These are phyloP conservation scores for Fusarium sp. DNA, from an alignment of 2,329 filamentous ascomycete genomes.

Conservation along the genomic window DNA sequence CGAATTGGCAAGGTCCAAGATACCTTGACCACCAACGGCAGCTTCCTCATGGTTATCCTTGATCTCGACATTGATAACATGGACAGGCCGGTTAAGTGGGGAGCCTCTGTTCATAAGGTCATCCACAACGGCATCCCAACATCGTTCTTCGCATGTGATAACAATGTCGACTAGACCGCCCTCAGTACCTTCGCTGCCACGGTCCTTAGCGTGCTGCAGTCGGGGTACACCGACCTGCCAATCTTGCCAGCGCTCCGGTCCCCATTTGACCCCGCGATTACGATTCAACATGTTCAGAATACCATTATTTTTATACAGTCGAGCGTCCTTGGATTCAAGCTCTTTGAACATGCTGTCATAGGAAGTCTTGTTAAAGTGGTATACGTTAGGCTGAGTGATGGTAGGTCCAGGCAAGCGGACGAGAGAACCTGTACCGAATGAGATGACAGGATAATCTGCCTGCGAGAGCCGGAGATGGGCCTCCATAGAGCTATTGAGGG, in stretches of 20 bases:
- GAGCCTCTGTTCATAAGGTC: slow-evolving; percentile 88
- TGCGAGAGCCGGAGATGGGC: slow-evolving; percentile 93
- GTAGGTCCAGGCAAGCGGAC: slow-evolving; percentile 92
- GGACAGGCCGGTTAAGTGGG: slow-evolving; percentile 90
- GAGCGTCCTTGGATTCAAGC: slow-evolving; percentile 84
- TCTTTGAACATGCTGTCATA: slow-evolving; percentile 96
- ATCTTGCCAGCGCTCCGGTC: slow-evolving; percentile 97
- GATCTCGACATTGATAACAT: slow-evolving; percentile 98
- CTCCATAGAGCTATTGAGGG: slow-evolving; percentile 75
- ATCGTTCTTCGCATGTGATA: slow-evolving; percentile 96
- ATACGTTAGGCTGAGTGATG: slow-evolving; percentile 95
- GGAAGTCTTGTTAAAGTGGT: slow-evolving; percentile 96
- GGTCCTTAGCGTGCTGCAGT: slow-evolving; percentile 79
- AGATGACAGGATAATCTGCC: slow-evolving; percentile 93
- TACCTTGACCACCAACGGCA: slow-evolving; percentile 87
- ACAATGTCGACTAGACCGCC: slow-evolving; percentile 92
- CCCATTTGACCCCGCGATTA: slow-evolving; percentile 93
- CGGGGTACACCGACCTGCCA: slow-evolving; percentile 91
- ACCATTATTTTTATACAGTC: slow-evolving; percentile 91
- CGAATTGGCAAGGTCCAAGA: slow-evolving; percentile 88
- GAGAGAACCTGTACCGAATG: slow-evolving; percentile 94
- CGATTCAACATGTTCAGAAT: slow-evolving; percentile 95
- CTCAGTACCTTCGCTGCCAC: slow-evolving; percentile 84
- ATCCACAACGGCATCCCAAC: slow-evolving; percentile 97
- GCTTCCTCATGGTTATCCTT: slow-evolving; percentile 99